Conservation (phyloP, 1,284 basidiomycete species). For the Microstroma glucosiphilum region DNA sequence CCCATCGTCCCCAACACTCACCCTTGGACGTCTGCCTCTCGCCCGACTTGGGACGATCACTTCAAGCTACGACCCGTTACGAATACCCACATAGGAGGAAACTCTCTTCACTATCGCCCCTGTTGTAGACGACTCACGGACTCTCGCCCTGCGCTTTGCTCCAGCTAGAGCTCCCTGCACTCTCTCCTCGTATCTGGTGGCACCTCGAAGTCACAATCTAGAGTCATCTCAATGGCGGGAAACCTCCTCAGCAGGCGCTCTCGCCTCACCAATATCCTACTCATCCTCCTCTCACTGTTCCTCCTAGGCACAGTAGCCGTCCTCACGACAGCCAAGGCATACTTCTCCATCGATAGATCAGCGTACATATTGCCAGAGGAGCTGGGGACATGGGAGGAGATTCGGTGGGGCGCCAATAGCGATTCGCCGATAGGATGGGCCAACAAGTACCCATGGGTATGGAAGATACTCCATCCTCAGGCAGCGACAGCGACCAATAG, state of each 20-base stretch:
- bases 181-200: too few relatives aligned
- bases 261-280: conserved; percentile 51
- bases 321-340: conserved; percentile 80
- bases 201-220: too few relatives aligned
- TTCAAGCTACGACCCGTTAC: too few relatives aligned
- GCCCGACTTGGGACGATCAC: too few relatives aligned
- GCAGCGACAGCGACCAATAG: conserved; percentile 7
- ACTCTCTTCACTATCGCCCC: too few relatives aligned
- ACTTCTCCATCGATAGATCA: conserved; percentile 65
- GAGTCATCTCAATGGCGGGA: too few relatives aligned
- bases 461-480: conserved; percentile 20
- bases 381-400: conserved; percentile 45
- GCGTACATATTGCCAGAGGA: conserved; percentile 42
- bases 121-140: too few relatives aligned
- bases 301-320: conserved; percentile 85
- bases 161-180: too few relatives aligned
- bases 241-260: conserved; percentile 3
- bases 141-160: too few relatives aligned
- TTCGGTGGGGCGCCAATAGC: conserved; percentile 27
- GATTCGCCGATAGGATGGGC: conserved; percentile 27
- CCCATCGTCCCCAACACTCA: too few relatives aligned
- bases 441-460: conserved; percentile 28
- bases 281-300: conserved; percentile 73
- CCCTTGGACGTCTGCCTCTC: too few relatives aligned
- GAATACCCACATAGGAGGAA: too few relatives aligned